Evolutionary conservation across 2,329 filamentous ascomycete genomes (phyloP), one percentile per base, ranked within the genome.

Genomic region (Escovopsis sp.): DNA sequence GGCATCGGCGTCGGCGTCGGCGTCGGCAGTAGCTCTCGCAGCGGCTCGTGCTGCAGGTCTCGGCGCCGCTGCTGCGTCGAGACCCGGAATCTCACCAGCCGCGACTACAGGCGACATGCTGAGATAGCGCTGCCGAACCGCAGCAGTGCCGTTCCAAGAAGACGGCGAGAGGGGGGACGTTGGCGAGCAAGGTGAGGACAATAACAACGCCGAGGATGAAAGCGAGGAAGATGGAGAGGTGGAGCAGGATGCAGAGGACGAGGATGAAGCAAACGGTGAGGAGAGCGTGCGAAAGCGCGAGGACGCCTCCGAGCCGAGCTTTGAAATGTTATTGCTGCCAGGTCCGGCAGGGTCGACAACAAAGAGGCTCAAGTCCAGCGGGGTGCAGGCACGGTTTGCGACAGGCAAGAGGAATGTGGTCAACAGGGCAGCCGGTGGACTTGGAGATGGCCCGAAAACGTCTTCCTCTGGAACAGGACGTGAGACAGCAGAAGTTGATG

Each of bases 361-460:
- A 34, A 52, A 41, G 34, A 49, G 45, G 33, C 49, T 52, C 32
- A 52, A 44, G 34, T 49, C 50, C 29, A 52, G 40, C 27, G 49
- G 49, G 38, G 49, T 52, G 35, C 42, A 41, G 27, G 37, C 51
- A 34, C 48, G 47, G 35, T 52, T 48, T 44, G 44, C 47, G 39
- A 52, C 45, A 38, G 48, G 49, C 40, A 45, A 44, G 33, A 52
- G 48, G 8, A 45, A 47, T 36, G 42, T 43, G 35, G 47, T 25
- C 11, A 25, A 25, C 11, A 25, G 21, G 21, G 21, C 21, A 25
- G 21, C 21, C 11, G 21, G 21, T 3, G 21, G 21, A 25, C 21
- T 25, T 25, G 21, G 4, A 25, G 21, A 8, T 9, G 4, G 21
- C 21, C 21, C 21, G 4, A 25, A 25, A 9, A 25, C 21, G 21